phyloP scores from a whole-genome alignment of 768 basidiomycete genomes.

The Wakefieldia striispora region DNA sequence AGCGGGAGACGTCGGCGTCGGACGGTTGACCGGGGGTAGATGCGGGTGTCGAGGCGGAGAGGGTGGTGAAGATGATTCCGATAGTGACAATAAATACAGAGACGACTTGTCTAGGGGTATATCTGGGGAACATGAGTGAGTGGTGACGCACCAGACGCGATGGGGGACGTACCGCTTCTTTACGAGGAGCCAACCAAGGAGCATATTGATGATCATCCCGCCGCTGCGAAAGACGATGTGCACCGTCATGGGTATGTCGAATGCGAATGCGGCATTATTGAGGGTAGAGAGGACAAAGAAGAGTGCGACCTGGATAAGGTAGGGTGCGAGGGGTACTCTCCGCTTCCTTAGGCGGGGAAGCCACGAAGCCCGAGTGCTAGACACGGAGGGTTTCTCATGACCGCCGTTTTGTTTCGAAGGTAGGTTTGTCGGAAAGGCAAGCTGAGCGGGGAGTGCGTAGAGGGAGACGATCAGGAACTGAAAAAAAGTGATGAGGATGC shows the following conservation, averaged over 20 bases:
- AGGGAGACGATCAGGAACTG: conserved; percentile 81
- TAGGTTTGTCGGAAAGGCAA: conserved; percentile 28
- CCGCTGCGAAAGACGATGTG: conserved; percentile 95
- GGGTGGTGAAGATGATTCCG: conserved; percentile 78
- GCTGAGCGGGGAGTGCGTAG: conserved; percentile 65
- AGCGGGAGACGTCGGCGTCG: conserved; percentile 32
- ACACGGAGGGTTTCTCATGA: too few species aligned
- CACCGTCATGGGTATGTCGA: conserved; percentile 83
- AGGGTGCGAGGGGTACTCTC: conserved; percentile 67
- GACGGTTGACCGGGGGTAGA: conserved; percentile 4
- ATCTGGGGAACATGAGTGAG: conserved; percentile 41
- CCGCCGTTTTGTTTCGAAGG: too few species aligned
- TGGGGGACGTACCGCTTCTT: conserved; percentile 53
- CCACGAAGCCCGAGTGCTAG: not conserved
- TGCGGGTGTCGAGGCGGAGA: conserved; percentile 59
- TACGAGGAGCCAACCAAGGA: conserved; percentile 68
- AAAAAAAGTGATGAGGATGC: conserved; percentile 82
- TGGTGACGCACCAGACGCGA: not conserved
- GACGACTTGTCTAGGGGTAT: conserved; percentile 58
- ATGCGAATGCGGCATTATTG: conserved; percentile 91
- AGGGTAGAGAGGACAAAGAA: conserved; percentile 78
- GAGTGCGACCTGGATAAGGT: conserved; percentile 76
- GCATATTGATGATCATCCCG: conserved; percentile 80
- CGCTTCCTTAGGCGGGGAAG: conserved; percentile 56
- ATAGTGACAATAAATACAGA: conserved; percentile 80